Base-by-base conservation (phyloP, 202 grass and related monocot species). In the Schoenoplectus triqueter region DNA sequence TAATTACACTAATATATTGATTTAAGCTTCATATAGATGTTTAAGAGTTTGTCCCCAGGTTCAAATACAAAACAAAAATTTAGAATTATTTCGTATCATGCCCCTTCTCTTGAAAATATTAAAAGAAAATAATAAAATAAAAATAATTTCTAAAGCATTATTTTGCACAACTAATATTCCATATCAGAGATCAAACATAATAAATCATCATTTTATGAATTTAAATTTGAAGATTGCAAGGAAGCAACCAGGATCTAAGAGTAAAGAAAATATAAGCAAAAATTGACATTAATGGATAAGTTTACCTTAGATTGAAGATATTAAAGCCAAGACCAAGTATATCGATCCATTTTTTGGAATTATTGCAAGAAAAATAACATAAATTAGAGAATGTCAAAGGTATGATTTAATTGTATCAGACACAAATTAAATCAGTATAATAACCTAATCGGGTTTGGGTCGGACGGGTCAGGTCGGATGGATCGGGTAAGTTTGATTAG, bases 301-400 rank as follows among this genome's bases (percentile, higher is more conserved):
- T 75, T 87, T 92, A 98, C 95, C 93, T 95, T 98, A 87, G 87
- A 91, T 93, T 98, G 88, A 78, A 89, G 86, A 63, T 78, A 42
- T 13, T 86, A 6, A 48, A 69, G 14, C 21, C 62, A 1, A 78
- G 52, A 59, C 39, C 75, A 78, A 61, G 54, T 39, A 60, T 18
- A 44, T 42, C 31, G 74, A 89, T 85, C 78, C 72, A 5, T 31
- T 31, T 49, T 81, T 86, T 67, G 47, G 69, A 62, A 18, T 60
- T 47, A 45, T 55, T 74, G 69, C 48, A 56, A n/a, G 11, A 49
- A 54, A 65, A 84, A 55, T 42, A 68, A 65, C 21, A 67, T 54
- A 86, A 51, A 78, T 78, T 56, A 86, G 61, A 79, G 9, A 85
- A 48, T 54, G 14, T 39, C 55, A 59, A 44, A 75, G 1, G 39